Percentiles rank a stretch among this genome's conserved stretches.
These are phyloP conservation scores for Solanum ossicruentum DNA, from an alignment of 257 asterid species.

Conservation along the genomic window DNA sequence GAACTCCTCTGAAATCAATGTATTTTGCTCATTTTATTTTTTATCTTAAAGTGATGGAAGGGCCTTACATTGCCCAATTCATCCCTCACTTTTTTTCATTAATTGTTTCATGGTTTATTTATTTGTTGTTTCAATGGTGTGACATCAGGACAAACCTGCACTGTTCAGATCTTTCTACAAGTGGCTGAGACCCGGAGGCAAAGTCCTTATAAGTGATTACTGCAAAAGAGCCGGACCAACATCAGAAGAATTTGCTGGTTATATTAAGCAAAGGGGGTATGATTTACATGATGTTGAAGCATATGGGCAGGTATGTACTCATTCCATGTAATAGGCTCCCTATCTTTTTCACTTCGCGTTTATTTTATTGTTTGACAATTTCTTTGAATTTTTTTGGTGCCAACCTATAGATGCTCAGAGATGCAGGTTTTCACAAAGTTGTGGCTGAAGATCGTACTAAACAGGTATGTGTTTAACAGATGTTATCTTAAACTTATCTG, in stretches of 20 bases:
- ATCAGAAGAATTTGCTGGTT: constrained; percentile 53
- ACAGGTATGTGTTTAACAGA: constrained; percentile 37
- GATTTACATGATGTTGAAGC: constrained; percentile 73
- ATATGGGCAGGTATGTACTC: constrained; percentile 63
- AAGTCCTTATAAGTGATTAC: constrained; percentile 80
- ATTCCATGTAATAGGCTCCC: not conserved
- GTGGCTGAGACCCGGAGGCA: constrained; percentile 99
- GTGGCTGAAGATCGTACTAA: constrained; percentile 86
- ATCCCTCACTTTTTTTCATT: not conserved
- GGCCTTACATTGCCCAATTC: not conserved
- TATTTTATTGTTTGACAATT: not conserved
- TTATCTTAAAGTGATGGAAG: not conserved
- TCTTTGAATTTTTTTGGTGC: not conserved
- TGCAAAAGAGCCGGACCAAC: constrained; percentile 74
- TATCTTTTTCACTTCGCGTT: not conserved
- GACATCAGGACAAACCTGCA: constrained; percentile 82
- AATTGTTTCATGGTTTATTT: not conserved
- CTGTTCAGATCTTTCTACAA: constrained; percentile 77
- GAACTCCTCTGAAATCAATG: not conserved
- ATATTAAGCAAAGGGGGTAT: constrained; percentile 86
- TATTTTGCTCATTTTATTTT: not conserved
- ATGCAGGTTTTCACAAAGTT: constrained; percentile 81
- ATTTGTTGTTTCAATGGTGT: not conserved
- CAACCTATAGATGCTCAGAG: constrained; percentile 61
- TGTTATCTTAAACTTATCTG: not conserved